Percentiles rank a stretch among this genome's conserved stretches.
Conservation (phyloP, 768 basidiomycete species). For the Grammothele lineata region DNA sequence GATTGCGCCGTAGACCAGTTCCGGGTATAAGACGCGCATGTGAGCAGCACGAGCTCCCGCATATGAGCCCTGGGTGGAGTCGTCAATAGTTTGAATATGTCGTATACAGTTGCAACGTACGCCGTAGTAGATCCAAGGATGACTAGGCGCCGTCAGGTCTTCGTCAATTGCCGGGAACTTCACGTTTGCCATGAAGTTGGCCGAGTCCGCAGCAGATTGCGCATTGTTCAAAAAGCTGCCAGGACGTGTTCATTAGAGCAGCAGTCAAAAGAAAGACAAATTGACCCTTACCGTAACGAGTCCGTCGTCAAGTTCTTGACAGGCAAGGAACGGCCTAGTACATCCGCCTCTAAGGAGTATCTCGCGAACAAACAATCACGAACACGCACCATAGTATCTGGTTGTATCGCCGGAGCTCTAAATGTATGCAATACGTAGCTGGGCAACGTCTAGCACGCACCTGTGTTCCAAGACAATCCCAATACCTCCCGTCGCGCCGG, state of each 20-base stretch:
- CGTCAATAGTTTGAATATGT: not conserved
- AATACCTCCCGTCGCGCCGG: conserved; percentile 81
- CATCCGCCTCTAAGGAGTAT: not conserved
- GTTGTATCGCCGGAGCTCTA: too few relatives aligned
- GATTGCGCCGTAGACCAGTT: conserved; percentile 86
- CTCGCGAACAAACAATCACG: too few relatives aligned
- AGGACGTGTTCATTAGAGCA: not conserved
- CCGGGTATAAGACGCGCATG: conserved; percentile 83
- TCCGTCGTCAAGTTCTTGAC: conserved; percentile 79
- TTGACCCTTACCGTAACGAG: conserved; percentile 53
- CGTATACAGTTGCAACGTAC: conserved; percentile 39
- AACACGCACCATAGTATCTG: conserved; percentile 13
- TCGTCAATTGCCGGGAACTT: conserved; percentile 68
- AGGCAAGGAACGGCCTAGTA: conserved; percentile 66
- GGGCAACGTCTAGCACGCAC: too few relatives aligned
- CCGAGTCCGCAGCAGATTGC: conserved; percentile 88
- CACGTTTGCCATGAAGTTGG: conserved; percentile 83
- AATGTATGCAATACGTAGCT: too few relatives aligned
- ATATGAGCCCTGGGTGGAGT: conserved; percentile 63
- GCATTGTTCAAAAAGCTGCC: conserved; percentile 83
- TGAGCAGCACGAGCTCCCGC: conserved; percentile 93
- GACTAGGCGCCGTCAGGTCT: conserved; percentile 64
- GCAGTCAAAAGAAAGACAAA: too few relatives aligned
- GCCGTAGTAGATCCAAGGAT: conserved; percentile 93
- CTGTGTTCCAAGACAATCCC: conserved; percentile 91